These are phyloP conservation scores for Plectosphaerella sp. DNA, from an alignment of 2,329 filamentous ascomycete genomes.

Conservation along the genomic window DNA sequence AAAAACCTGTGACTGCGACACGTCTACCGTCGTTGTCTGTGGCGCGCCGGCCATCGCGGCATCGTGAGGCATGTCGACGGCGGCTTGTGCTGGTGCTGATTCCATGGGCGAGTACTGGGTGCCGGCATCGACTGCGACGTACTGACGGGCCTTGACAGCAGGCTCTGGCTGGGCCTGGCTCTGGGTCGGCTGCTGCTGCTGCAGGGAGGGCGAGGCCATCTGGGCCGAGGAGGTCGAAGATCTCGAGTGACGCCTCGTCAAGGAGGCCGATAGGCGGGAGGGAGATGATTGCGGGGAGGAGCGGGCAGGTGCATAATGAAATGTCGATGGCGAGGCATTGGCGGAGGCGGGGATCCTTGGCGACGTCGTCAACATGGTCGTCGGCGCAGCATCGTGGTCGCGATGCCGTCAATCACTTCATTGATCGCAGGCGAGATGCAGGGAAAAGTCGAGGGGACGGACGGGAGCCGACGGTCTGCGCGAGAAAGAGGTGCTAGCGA, in stretches of 20 bases:
- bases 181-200: constrained; percentile 16
- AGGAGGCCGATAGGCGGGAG: constrained; percentile 33
- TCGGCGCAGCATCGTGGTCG: constrained; percentile 41
- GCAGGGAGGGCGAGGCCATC: constrained; percentile 20
- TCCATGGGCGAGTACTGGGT: constrained; percentile 47
- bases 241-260: constrained; percentile 34
- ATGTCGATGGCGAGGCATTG: constrained; percentile 46
- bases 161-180: constrained; percentile 10
- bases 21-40: too few relatives aligned
- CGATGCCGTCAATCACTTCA: background rate
- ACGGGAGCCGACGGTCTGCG: background rate
- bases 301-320: constrained; percentile 44
- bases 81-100: constrained; percentile 13
- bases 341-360: constrained; percentile 44
- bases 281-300: constrained; percentile 35
- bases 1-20: background rate
- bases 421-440: background rate
- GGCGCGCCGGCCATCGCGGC: constrained; percentile 3
- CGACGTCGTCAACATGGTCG: constrained; percentile 57
- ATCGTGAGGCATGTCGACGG: constrained; percentile 22
- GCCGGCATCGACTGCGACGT: constrained; percentile 42
- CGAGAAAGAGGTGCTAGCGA: constrained; percentile 4
- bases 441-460: constrained; percentile 1
- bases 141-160: constrained; percentile 26
- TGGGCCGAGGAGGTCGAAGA: constrained; percentile 25